Percentiles rank a stretch among this genome's conserved stretches.
These are phyloP conservation scores for Pythium aristosporum DNA, from an alignment of 352 stramenopile species.

Conservation along the genomic window DNA sequence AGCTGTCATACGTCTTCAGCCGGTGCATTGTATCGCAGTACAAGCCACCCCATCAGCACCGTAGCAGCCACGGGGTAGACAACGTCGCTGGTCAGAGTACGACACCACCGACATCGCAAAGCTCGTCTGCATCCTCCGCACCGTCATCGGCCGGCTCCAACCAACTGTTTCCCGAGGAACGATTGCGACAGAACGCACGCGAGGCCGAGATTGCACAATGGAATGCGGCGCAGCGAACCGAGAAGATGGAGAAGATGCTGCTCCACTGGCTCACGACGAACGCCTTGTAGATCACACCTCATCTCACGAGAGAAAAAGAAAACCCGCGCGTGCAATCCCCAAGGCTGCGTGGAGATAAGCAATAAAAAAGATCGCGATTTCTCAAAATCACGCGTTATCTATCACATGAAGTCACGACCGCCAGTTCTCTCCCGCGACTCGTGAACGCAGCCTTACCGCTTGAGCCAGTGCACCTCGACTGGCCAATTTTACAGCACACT, in stretches of 20 bases:
- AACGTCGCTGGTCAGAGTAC: background rate
- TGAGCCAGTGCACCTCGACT: background rate
- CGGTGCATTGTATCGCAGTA: slow-evolving; percentile 64
- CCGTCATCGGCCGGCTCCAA: slow-evolving; percentile 42
- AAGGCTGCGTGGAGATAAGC: slow-evolving; percentile 1
- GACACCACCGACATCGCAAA: slow-evolving; percentile 26
- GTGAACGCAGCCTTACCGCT: slow-evolving; percentile 9
- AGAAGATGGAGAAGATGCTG: slow-evolving; percentile 74
- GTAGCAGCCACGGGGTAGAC: slow-evolving; percentile 15
- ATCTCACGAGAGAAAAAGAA: background rate
- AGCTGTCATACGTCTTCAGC: slow-evolving; percentile 75
- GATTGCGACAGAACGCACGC: slow-evolving; percentile 49
- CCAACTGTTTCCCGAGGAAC: slow-evolving; percentile 56
- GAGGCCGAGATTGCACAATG: slow-evolving; percentile 57
- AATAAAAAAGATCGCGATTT: slow-evolving; percentile 1
- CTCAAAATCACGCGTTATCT: slow-evolving; percentile 16
- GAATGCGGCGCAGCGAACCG: slow-evolving; percentile 51
- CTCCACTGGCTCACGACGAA: slow-evolving; percentile 64
- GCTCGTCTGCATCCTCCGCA: slow-evolving; percentile 29
- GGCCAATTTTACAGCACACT: slow-evolving; percentile 54
- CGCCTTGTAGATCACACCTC: slow-evolving; percentile 28
- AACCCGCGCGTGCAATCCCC: slow-evolving; percentile 6
- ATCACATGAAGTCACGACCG: slow-evolving; percentile 1
- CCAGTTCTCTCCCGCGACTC: background rate
- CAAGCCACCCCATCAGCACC: slow-evolving; percentile 20